Evolutionary conservation across 495 filamentous ascomycete species (phyloP), one percentile per base, ranked within the genome.

Genomic region (Parachaetomium inaequale): DNA sequence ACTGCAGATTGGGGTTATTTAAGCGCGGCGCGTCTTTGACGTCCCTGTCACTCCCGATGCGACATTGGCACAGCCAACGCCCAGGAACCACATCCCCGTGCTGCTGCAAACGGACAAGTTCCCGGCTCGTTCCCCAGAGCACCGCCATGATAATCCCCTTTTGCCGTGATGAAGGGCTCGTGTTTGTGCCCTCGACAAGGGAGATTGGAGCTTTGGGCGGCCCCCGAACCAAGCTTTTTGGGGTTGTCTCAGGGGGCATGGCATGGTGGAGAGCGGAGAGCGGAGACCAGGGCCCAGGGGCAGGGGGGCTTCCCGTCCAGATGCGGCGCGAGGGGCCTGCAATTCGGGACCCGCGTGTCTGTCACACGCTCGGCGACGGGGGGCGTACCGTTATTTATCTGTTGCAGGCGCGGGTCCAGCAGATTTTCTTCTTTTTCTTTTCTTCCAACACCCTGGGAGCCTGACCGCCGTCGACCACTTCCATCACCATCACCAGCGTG

Each of bases 341-440:
- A 58, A 58, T 58, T 58, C 55, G 21, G 32, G 58, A 45, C 58
- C 58, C 58, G 58, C 36, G 47, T 42, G 25, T 23, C 36, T 52
- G 58, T 60, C 36, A 52, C 58, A 59, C 45, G 32, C 57, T 50
- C 29, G 12, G 31, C 56, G 43, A n/a, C 5, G 56, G 34, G n/a
- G 47, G 15, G 26, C 26, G n/a, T n/a, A n/a, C n/a, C n/a, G n/a
- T 32, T 49, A 49, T 59, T 58, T 50, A 59, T 49, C 56, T 59
- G 43, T 42, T 19, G 43, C 56, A 38, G 43, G 21, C 56, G 56
- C 56, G 43, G 56, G 43, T 59, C 56, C 43, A 29, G 11, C 3
- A n/a, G n/a, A n/a, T n/a, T 49, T 14, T 49, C 23, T 38, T 28
- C 23, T 29, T 59, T 7, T 21, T 38, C 14, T 38, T 50, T 47